These are phyloP conservation scores for Rhodotorula paludigena DNA, from an alignment of 768 basidiomycete species.

Conservation along the genomic window DNA sequence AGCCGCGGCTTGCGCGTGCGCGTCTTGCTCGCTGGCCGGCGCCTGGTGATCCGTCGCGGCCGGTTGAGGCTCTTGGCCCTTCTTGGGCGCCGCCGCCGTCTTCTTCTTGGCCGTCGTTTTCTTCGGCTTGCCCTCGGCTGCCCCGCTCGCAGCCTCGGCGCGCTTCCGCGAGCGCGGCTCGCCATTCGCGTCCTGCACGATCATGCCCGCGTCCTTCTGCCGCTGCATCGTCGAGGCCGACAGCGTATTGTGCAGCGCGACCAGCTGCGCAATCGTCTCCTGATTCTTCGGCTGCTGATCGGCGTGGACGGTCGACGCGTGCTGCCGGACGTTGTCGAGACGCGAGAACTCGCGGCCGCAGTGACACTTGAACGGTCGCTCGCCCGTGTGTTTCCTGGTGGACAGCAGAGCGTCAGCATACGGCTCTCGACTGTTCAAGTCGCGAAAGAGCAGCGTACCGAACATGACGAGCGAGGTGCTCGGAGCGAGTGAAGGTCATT, in stretches of 20 bases:
- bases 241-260: conserved; percentile 75
- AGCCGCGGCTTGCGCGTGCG: conserved; percentile 7
- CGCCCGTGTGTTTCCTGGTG: conserved; percentile 90
- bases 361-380: conserved; percentile 92
- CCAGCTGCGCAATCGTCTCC: conserved; percentile 84
- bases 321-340: conserved; percentile 93
- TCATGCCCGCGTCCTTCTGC: conserved; percentile 34
- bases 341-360: conserved; percentile 93
- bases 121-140: conserved; percentile 6
- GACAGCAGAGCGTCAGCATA: neutral
- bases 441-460: conserved; percentile 57
- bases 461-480: conserved; percentile 92
- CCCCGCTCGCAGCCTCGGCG: neutral
- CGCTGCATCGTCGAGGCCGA: conserved; percentile 49
- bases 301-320: conserved; percentile 94
- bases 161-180: neutral
- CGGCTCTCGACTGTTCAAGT: neutral
- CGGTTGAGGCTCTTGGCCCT: conserved; percentile 16
- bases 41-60: conserved; percentile 4
- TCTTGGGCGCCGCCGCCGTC: conserved; percentile 6
- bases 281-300: conserved; percentile 80
- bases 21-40: neutral
- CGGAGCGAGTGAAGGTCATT: conserved; percentile 93
- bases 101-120: conserved; percentile 10
- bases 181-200: conserved; percentile 18